These are phyloP conservation scores for Triticum monococcum DNA, from an alignment of 176 grass and related monocot genomes.

Conservation along the genomic window DNA sequence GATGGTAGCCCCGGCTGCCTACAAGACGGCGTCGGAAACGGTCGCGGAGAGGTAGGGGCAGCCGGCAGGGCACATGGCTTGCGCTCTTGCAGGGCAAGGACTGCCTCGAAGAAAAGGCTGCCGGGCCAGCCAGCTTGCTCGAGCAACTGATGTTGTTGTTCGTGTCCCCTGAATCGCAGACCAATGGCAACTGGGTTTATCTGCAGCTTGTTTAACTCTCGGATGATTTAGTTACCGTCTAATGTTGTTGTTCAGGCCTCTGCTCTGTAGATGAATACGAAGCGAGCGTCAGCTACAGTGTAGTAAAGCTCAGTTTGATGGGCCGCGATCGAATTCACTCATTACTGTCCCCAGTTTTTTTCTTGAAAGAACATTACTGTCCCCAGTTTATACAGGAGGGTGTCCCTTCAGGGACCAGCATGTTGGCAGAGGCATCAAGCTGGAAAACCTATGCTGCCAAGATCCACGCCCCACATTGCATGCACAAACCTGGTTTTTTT, in stretches of 20 bases:
- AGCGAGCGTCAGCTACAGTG: too few relatives aligned
- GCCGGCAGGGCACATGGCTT: too few relatives aligned
- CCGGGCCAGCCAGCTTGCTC: neutral
- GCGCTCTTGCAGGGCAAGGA: too few relatives aligned
- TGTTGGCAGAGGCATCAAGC: too few relatives aligned
- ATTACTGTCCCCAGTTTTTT: neutral
- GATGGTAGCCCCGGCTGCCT: neutral
- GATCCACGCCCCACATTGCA: neutral
- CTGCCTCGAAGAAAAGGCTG: neutral
- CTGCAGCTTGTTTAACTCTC: neutral
- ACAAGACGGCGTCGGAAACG: too few relatives aligned
- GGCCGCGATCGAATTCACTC: neutral
- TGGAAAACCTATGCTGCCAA: neutral
- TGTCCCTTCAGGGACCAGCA: neutral
- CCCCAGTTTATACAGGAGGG: neutral
- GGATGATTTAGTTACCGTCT: neutral
- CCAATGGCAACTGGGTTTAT: neutral
- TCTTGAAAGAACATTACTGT: too few relatives aligned
- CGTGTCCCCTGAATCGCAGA: neutral
- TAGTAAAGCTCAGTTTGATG: too few relatives aligned
- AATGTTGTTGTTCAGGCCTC: neutral
- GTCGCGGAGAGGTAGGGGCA: too few relatives aligned
- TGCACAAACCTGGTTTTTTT: neutral
- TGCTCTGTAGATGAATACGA: too few relatives aligned
- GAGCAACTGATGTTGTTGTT: neutral